Evolutionary conservation across 345 rosid species (phyloP).

Genomic region (Eucalyptus paniculata): DNA sequence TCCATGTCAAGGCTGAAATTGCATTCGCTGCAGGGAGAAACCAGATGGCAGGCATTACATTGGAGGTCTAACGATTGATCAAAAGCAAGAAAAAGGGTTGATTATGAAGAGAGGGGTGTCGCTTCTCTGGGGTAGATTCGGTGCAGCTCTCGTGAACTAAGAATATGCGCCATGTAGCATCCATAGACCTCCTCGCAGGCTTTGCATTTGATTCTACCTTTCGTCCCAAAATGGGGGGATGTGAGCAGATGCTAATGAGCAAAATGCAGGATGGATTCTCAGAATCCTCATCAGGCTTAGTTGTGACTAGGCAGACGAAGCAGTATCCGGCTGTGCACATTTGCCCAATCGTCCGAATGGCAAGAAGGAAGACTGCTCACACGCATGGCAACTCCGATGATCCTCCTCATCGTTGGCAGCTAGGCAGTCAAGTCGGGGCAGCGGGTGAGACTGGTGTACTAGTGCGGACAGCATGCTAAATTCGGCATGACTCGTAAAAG

Average conservation of each 20-base stretch:
- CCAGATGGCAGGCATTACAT: background rate
- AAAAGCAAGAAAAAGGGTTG: background rate
- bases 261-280: background rate
- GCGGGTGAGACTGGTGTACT: accelerated
- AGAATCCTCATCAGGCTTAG: background rate
- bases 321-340: accelerated
- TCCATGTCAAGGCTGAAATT: background rate
- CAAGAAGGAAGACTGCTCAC: background rate
- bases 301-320: background rate
- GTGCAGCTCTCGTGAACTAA: too few relatives aligned
- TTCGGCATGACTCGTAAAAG: too few relatives aligned
- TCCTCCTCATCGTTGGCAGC: accelerated
- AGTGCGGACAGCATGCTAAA: too few relatives aligned
- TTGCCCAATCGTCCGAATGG: accelerated
- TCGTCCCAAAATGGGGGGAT: background rate
- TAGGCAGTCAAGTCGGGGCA: background rate
- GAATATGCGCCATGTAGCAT: too few relatives aligned
- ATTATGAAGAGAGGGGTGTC: too few relatives aligned
- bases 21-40: background rate
- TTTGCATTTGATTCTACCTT: background rate
- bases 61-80: background rate
- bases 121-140: too few relatives aligned
- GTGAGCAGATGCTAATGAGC: background rate
- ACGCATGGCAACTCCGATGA: background rate
- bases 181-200: too few relatives aligned